Percentiles rank a stretch among this genome's conserved stretches.
These are phyloP conservation scores for Tricholomella constricta DNA, from an alignment of 768 basidiomycete genomes.

Conservation along the genomic window DNA sequence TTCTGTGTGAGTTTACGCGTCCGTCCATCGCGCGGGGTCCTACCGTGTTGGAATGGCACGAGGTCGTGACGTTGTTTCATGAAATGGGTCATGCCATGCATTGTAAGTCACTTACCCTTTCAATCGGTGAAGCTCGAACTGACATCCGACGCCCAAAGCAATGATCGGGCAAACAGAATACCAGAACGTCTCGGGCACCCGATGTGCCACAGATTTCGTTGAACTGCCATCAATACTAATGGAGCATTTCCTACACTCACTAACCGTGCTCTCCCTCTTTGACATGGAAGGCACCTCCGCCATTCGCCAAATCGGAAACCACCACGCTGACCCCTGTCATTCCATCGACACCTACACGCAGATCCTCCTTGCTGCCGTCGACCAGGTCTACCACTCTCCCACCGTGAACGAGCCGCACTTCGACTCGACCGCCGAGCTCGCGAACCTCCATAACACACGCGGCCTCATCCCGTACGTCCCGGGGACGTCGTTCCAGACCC, in stretches of 20 bases:
- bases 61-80: slow-evolving; percentile 93
- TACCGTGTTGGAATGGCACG: slow-evolving; percentile 85
- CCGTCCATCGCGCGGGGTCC: slow-evolving; percentile 64
- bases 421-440: slow-evolving; percentile 71
- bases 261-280: slow-evolving; percentile 80
- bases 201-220: slow-evolving; percentile 97
- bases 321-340: slow-evolving; percentile 74
- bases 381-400: slow-evolving; percentile 89
- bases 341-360: slow-evolving; percentile 90
- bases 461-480: slow-evolving; percentile 83
- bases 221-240: slow-evolving; percentile 97
- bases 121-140: not conserved
- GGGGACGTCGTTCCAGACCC: slow-evolving; percentile 92
- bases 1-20: slow-evolving; percentile 83
- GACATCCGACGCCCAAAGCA: slow-evolving; percentile 48
- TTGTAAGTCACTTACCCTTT: slow-evolving; percentile 58
- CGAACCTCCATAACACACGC: slow-evolving; percentile 60
- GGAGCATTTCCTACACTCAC: slow-evolving; percentile 94
- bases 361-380: slow-evolving; percentile 85
- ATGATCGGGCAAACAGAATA: slow-evolving; percentile 98
- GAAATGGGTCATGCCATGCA: slow-evolving; percentile 99
- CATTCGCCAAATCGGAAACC: slow-evolving; percentile 54
- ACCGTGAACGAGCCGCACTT: slow-evolving; percentile 55
- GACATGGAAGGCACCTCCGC: slow-evolving; percentile 50
- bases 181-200: slow-evolving; percentile 96